These are phyloP conservation scores for Harringtonia aguacate DNA, from an alignment of 2,329 filamentous ascomycete species.

Conservation along the genomic window DNA sequence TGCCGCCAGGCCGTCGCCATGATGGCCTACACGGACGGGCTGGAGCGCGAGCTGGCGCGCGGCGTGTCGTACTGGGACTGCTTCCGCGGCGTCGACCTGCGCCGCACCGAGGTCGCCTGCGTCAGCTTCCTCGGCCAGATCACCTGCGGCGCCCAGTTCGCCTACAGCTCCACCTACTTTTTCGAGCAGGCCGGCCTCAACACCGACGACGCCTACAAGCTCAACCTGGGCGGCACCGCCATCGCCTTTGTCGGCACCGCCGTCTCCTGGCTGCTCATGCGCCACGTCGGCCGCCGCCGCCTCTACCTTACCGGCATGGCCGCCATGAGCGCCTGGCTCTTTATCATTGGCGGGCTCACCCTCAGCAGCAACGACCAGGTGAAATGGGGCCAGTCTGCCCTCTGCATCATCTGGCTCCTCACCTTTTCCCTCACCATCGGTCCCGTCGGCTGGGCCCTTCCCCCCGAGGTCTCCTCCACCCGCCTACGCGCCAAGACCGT, in stretches of 20 bases:
- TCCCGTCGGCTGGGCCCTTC: slow-evolving; percentile 34
- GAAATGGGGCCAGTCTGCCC: slow-evolving; percentile 26
- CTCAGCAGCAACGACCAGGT: slow-evolving; percentile 22
- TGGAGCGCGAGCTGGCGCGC: slow-evolving; percentile 39
- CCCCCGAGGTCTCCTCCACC: slow-evolving; percentile 35
- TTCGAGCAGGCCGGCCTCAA: slow-evolving; percentile 28
- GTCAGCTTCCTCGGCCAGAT: slow-evolving; percentile 22
- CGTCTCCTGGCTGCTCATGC: slow-evolving; percentile 32
- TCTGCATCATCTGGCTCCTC: slow-evolving; percentile 30
- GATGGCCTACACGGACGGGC: slow-evolving; percentile 46
- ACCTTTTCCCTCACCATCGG: slow-evolving; percentile 21
- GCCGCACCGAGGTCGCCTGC: slow-evolving; percentile 41
- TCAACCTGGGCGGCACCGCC: slow-evolving; percentile 29
- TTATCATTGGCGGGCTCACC: slow-evolving; percentile 30
- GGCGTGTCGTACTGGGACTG: slow-evolving; percentile 40
- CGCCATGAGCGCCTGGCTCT: slow-evolving; percentile 24
- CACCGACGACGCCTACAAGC: slow-evolving; percentile 23
- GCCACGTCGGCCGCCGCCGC: slow-evolving; percentile 28
- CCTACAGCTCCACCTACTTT: slow-evolving; percentile 35
- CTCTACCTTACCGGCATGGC: slow-evolving; percentile 30
- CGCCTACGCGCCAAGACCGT: slow-evolving; percentile 35
- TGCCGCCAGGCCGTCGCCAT: no score
- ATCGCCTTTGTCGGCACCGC: slow-evolving; percentile 32
- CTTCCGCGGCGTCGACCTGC: slow-evolving; percentile 35
- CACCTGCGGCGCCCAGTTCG: slow-evolving; percentile 35